These are phyloP conservation scores for Boletus reticuloceps DNA, from an alignment of 768 basidiomycete species.

Conservation along the genomic window DNA sequence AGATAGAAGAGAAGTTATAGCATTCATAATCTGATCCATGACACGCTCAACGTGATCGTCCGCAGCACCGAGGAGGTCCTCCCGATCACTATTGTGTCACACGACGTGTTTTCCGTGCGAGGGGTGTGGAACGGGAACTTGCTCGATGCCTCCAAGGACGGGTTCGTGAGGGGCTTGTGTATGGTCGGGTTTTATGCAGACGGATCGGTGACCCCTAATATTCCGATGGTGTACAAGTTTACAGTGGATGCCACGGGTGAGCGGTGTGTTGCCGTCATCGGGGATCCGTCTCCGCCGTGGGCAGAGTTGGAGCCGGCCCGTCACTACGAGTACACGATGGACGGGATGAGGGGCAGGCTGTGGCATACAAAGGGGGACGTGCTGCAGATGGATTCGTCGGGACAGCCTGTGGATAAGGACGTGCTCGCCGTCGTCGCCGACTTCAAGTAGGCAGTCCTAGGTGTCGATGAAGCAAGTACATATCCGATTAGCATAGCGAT, in stretches of 20 bases:
- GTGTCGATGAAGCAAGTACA: background rate
- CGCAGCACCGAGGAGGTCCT: constrained; percentile 4
- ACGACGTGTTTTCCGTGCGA: constrained; percentile 8
- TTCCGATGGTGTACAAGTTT: constrained; percentile 10
- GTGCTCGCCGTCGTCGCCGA: constrained; percentile 10
- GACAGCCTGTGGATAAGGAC: background rate
- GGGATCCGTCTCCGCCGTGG: constrained; percentile 11
- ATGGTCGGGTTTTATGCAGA: background rate
- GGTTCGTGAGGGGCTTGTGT: constrained; percentile 15
- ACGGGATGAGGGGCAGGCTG: constrained; percentile 11
- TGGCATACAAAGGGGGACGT: constrained; percentile 10
- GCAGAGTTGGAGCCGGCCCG: background rate
- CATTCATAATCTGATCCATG: background rate
- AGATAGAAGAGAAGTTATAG: background rate
- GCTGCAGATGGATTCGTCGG: background rate
- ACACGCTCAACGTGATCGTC: constrained; percentile 1
- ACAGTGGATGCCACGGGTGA: constrained; percentile 18
- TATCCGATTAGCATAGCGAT: background rate
- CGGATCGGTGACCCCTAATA: background rate
- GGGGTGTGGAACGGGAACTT: constrained; percentile 16
- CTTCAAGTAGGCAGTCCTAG: constrained; percentile 3
- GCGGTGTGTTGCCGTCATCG: constrained; percentile 8
- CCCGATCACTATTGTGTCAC: constrained; percentile 5
- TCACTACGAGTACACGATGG: constrained; percentile 7
- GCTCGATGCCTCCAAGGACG: constrained; percentile 12